phyloP scores from a whole-genome alignment of 2,329 filamentous ascomycete species.

The Colletotrichum kahawae region DNA sequence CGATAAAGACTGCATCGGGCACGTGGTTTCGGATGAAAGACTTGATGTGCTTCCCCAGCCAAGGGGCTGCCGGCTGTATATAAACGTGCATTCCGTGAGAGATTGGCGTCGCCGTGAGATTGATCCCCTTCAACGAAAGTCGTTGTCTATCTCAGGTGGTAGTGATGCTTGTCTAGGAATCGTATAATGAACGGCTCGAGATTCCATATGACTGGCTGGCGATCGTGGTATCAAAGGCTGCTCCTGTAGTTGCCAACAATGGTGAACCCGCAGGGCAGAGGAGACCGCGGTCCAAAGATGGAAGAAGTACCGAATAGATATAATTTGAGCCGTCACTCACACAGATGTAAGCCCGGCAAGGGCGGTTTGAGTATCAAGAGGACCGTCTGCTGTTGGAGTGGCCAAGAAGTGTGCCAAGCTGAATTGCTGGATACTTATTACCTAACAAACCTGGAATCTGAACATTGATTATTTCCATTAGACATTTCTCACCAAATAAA shows the following conservation, averaged over 20 bases:
- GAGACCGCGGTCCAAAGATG: neutral
- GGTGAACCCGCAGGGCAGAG: neutral
- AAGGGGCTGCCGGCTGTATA: conserved; percentile 28
- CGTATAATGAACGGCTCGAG: neutral
- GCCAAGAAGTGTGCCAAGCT: conserved; percentile 10
- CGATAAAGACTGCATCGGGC: conserved; percentile 31
- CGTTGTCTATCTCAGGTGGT: neutral
- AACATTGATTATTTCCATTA: neutral
- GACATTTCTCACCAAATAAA: conserved; percentile 2
- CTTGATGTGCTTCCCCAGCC: conserved; percentile 37
- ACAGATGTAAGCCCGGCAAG: neutral
- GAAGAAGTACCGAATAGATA: neutral
- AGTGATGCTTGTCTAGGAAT: conserved; percentile 8
- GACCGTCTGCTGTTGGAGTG: neutral
- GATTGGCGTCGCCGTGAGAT: neutral
- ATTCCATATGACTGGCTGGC: neutral
- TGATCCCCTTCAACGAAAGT: neutral
- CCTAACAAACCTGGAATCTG: neutral
- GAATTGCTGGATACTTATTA: neutral
- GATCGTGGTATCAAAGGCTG: neutral
- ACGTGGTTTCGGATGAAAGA: conserved; percentile 32
- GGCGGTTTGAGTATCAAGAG: neutral
- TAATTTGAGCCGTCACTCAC: neutral
- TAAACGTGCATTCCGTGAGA: conserved; percentile 28
- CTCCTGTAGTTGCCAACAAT: neutral